Conservation (phyloP, 306 rosid species). For the Acmispon strigosus region DNA sequence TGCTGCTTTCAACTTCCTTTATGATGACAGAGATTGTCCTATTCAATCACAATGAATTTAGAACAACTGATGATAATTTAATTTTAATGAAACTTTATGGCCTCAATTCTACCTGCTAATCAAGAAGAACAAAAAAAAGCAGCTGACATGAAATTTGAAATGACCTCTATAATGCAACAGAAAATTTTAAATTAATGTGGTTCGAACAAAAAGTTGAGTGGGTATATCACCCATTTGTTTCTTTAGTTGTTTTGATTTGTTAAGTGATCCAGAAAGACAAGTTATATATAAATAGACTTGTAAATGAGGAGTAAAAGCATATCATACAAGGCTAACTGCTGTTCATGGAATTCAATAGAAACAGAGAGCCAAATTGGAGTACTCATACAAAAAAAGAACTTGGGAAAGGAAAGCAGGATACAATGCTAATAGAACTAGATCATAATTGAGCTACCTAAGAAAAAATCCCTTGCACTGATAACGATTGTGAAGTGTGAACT, state of each 20-base stretch:
- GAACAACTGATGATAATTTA: conserved; percentile 9
- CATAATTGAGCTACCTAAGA: not conserved
- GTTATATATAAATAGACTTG: not conserved
- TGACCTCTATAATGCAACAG: not conserved
- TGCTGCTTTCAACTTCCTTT: conserved; percentile 80
- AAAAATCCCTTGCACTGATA: not conserved
- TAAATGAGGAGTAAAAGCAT: not conserved
- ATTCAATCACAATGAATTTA: conserved; percentile 36
- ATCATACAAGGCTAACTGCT: not conserved
- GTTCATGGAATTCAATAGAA: conserved; percentile 9
- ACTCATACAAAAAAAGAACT: not conserved
- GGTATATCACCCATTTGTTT: not conserved
- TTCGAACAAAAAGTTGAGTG: not conserved
- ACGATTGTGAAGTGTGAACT: conserved; percentile 8
- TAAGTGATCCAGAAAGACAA: not conserved
- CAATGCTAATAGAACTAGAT: not conserved
- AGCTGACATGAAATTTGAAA: not conserved
- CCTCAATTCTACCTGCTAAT: conserved; percentile 10
- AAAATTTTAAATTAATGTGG: not conserved
- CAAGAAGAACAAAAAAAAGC: not conserved
- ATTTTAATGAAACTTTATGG: conserved; percentile 5
- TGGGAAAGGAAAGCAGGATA: conserved; percentile 1
- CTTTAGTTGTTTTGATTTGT: not conserved
- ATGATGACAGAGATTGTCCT: conserved; percentile 80
- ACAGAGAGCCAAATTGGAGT: conserved; percentile 1